A percentile compares a stretch with the other conserved stretches of the same genome.
These are phyloP conservation scores for Aspergillus sparsus DNA, from an alignment of 495 filamentous ascomycete genomes.

Conservation along the genomic window DNA sequence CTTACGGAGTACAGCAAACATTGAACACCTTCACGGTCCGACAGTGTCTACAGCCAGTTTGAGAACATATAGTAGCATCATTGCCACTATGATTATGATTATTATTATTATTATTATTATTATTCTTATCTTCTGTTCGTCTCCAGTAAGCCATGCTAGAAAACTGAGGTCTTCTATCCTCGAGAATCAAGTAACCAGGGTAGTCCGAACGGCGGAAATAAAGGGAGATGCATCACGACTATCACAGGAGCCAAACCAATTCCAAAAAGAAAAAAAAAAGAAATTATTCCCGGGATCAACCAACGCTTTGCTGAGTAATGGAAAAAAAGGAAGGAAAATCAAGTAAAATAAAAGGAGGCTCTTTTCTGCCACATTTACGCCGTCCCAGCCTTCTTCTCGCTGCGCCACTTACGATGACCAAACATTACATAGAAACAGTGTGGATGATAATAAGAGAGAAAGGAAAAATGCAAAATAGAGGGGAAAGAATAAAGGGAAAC, in stretches of 20 bases:
- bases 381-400: constrained; percentile 32
- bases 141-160: background rate
- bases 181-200: background rate
- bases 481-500: constrained; percentile 2
- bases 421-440: constrained; percentile 20
- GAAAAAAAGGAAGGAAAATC: constrained; percentile 8
- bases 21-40: too few species aligned
- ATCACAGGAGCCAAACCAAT: constrained; percentile 20
- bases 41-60: too few species aligned
- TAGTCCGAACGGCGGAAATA: constrained; percentile 6
- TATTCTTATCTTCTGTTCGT: background rate
- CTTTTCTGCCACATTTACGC: constrained; percentile 25
- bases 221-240: constrained; percentile 1
- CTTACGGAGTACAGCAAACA: too few species aligned
- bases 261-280: constrained; percentile 10
- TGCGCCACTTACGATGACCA: constrained; percentile 35
- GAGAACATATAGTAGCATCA: background rate
- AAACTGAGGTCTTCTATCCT: background rate
- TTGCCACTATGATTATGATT: too few species aligned
- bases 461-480: constrained; percentile 17
- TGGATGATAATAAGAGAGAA: constrained; percentile 19
- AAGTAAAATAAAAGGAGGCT: constrained; percentile 15
- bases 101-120: constrained; percentile 1
- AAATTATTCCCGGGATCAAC: constrained; percentile 18
- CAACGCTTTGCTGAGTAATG: constrained; percentile 18